phyloP scores from a whole-genome alignment of 2,329 filamentous ascomycete species.

The Colletotrichum viniferum region DNA sequence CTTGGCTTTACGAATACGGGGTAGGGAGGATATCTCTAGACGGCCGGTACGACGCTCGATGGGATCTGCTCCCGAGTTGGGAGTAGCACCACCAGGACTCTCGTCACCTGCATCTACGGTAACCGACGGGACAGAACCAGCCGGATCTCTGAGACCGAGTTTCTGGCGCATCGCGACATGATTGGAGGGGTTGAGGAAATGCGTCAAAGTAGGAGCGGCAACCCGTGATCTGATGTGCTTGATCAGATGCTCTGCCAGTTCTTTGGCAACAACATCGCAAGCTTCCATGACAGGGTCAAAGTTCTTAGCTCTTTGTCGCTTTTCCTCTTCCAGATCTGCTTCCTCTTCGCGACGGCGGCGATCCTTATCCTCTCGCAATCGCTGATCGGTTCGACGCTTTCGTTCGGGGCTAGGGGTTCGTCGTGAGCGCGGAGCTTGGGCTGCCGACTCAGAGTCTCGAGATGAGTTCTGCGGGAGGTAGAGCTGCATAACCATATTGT shows the following conservation, averaged over 20 bases:
- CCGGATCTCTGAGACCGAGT: conserved; percentile 58
- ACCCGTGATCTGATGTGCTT: conserved; percentile 88
- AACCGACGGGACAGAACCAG: conserved; percentile 42
- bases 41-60: conserved; percentile 65
- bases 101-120: conserved; percentile 66
- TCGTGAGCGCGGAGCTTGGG: conserved; percentile 29
- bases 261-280: conserved; percentile 75
- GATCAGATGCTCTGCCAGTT: conserved; percentile 86
- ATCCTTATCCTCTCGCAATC: conserved; percentile 69
- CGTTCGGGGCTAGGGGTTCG: conserved; percentile 41
- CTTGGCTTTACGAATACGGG: conserved; percentile 76
- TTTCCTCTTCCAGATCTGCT: conserved; percentile 87
- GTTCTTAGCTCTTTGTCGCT: conserved; percentile 82
- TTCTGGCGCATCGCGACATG: conserved; percentile 81
- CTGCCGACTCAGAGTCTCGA: conserved; percentile 11
- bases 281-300: conserved; percentile 91
- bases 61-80: conserved; percentile 65
- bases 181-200: conserved; percentile 81
- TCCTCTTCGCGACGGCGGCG: conserved; percentile 74
- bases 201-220: conserved; percentile 78
- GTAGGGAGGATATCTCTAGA: conserved; percentile 67
- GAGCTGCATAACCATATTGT: conserved; percentile 88
- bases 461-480: conserved; percentile 39
- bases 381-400: conserved; percentile 43
- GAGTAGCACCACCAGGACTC: conserved; percentile 67